phyloP scores from a whole-genome alignment of 2,329 filamentous ascomycete species.

The Colletotrichum tropicicola region DNA sequence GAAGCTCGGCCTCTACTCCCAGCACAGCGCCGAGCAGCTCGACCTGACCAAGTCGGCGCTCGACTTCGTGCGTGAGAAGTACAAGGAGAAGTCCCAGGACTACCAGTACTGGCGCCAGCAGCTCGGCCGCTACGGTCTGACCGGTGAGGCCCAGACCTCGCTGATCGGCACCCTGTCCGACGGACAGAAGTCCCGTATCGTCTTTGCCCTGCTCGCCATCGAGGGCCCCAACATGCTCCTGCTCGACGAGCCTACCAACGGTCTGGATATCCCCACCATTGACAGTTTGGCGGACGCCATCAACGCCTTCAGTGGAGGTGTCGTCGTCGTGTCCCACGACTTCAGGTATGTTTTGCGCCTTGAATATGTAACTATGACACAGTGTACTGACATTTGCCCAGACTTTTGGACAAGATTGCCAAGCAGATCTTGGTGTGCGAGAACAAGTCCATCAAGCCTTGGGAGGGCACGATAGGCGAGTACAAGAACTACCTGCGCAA shows the following conservation, averaged over 20 bases:
- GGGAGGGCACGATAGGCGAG: conserved; percentile 88
- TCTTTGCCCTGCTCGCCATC: conserved; percentile 95
- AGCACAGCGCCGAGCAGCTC: conserved; percentile 98
- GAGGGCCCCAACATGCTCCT: conserved; percentile 97
- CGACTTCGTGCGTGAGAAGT: conserved; percentile 98
- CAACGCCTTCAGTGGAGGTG: conserved; percentile 94
- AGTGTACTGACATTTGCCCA: conserved; percentile 45
- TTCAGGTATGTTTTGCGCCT: conserved; percentile 84
- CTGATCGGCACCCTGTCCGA: conserved; percentile 98
- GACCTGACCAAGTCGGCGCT: conserved; percentile 97
- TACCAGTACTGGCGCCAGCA: conserved; percentile 99
- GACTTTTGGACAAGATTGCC: conserved; percentile 98
- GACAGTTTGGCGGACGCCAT: conserved; percentile 98
- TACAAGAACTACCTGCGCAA: conserved; percentile 99
- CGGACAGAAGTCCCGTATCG: conserved; percentile 97
- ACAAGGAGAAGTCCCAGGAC: conserved; percentile 87
- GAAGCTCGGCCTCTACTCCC: conserved; percentile 97
- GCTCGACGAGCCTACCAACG: conserved; percentile 98
- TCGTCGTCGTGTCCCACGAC: conserved; percentile 98
- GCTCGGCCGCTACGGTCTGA: conserved; percentile 92
- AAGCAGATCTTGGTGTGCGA: conserved; percentile 99
- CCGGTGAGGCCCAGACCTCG: conserved; percentile 92
- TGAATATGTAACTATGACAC: too few species aligned
- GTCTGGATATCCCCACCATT: conserved; percentile 98
- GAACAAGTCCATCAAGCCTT: conserved; percentile 90